These are phyloP conservation scores for Dryas drummondii DNA, from an alignment of 306 rosid genomes.

Conservation along the genomic window DNA sequence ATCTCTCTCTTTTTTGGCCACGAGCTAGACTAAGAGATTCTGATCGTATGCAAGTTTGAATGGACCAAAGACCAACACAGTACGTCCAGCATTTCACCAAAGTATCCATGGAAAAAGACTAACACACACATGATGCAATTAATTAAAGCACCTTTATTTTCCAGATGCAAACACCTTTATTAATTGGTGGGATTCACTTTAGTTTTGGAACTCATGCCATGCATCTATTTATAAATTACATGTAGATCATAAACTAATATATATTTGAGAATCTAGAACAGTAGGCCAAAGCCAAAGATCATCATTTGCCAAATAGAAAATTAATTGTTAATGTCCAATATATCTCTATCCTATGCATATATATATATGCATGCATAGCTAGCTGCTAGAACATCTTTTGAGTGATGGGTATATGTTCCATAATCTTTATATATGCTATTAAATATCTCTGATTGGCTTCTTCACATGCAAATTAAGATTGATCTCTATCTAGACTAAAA, in stretches of 20 bases:
- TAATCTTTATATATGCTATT: neutral
- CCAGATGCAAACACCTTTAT: constrained; percentile 57
- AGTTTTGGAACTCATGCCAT: constrained; percentile 50
- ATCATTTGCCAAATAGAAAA: neutral
- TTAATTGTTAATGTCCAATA: neutral
- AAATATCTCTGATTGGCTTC: neutral
- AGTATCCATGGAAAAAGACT: constrained; percentile 55
- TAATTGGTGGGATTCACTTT: constrained; percentile 55
- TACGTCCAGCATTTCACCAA: constrained; percentile 35
- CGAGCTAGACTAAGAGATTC: constrained; percentile 29
- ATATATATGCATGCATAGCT: constrained; percentile 38
- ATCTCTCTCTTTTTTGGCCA: constrained; percentile 6
- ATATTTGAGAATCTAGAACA: constrained; percentile 39
- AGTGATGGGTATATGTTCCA: neutral
- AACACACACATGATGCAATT: constrained; percentile 42
- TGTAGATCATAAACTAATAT: neutral
- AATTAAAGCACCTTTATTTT: constrained; percentile 36
- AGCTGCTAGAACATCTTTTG: constrained; percentile 17
- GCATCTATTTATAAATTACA: neutral
- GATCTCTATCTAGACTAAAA: neutral
- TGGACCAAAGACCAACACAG: constrained; percentile 54
- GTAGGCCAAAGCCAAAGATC: constrained; percentile 27
- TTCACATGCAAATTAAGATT: neutral
- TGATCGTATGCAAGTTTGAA: constrained; percentile 36
- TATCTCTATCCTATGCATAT: neutral